phyloP scores from a whole-genome alignment of 1,284 basidiomycete genomes.

The Trametes pubescens region DNA sequence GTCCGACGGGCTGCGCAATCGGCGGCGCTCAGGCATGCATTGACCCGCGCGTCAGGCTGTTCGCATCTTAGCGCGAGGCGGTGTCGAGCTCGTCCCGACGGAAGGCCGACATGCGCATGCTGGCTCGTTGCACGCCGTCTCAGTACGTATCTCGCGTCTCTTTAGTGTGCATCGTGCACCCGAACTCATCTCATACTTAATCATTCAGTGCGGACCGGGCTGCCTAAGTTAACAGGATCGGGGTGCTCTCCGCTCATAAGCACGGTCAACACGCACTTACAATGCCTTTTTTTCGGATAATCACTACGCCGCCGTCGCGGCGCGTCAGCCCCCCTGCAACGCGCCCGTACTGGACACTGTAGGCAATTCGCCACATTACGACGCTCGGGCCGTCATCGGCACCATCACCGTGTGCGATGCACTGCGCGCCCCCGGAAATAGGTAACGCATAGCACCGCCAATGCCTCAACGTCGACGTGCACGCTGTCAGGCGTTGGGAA shows the following conservation, averaged over 20 bases:
- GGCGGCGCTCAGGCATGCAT: not conserved
- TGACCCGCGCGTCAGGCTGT: not conserved
- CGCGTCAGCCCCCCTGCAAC: not conserved
- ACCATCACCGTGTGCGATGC: not conserved
- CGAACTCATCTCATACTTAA: too few relatives aligned
- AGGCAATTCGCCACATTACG: not conserved
- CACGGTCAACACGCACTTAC: not conserved
- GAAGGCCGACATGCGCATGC: not conserved
- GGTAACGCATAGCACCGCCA: not conserved
- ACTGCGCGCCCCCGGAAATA: not conserved
- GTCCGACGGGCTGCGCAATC: not conserved
- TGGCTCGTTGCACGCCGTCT: too few relatives aligned
- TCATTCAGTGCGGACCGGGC: too few relatives aligned
- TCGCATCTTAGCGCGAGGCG: not conserved
- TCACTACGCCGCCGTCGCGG: not conserved
- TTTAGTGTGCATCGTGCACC: too few relatives aligned
- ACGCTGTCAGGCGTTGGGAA: not conserved
- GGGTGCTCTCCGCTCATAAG: not conserved
- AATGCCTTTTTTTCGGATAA: not conserved
- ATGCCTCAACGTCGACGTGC: not conserved
- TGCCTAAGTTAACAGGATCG: too few relatives aligned
- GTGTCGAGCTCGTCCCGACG: not conserved
- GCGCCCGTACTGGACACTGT: not conserved
- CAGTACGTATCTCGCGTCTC: too few relatives aligned
- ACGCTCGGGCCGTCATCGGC: not conserved